Conservation (phyloP, 2,329 filamentous ascomycete species). For the Calonectria pauciramosa region DNA sequence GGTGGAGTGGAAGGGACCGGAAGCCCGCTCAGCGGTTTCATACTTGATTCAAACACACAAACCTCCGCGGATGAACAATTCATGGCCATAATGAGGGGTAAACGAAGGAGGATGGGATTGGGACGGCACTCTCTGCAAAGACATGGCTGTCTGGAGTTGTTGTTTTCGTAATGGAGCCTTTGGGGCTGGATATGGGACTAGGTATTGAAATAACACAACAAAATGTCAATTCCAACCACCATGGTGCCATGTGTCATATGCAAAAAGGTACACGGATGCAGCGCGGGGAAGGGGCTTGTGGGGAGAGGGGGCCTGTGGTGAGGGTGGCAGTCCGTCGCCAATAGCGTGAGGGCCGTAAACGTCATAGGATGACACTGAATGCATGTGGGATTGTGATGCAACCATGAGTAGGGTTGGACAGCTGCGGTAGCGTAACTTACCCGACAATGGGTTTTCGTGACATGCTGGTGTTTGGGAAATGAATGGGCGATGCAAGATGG, state of each 20-base stretch:
- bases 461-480: not conserved
- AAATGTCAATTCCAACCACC: not conserved
- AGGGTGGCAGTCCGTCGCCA: too few species aligned
- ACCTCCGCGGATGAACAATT: not conserved
- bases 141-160: conserved; percentile 14
- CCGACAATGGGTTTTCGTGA: not conserved
- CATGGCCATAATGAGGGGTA: conserved; percentile 8
- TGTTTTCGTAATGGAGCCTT: conserved; percentile 2
- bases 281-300: not conserved
- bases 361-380: not conserved
- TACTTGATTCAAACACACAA: not conserved
- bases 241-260: not conserved
- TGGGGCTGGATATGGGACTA: conserved; percentile 19
- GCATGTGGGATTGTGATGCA: not conserved
- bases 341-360: not conserved
- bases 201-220: conserved; percentile 16
- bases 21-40: not conserved
- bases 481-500: not conserved
- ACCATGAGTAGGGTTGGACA: not conserved
- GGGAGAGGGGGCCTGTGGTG: too few species aligned
- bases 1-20: not conserved
- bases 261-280: not conserved
- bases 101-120: not conserved
- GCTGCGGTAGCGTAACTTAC: not conserved
- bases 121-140: conserved; percentile 8